Evolutionary conservation across 306 rosid species (phyloP).

Genomic region (Cucumis cinereus): DNA sequence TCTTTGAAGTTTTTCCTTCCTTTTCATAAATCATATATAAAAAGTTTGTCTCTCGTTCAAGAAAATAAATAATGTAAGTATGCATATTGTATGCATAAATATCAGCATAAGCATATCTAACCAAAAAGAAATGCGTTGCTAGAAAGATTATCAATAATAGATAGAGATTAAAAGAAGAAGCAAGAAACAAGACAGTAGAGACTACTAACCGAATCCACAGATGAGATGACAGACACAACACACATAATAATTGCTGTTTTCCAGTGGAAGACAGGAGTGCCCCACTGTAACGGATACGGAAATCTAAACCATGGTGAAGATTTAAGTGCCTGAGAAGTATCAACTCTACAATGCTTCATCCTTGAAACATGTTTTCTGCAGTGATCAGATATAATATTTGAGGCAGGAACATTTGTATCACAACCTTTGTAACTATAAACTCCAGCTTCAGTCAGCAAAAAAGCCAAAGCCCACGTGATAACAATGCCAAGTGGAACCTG

Average conservation of each 20-base stretch:
- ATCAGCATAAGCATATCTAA: neutral
- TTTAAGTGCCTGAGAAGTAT: conserved; percentile 66
- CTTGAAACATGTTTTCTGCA: conserved; percentile 88
- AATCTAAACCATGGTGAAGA: conserved; percentile 96
- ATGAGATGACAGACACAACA: conserved; percentile 76
- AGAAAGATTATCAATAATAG: neutral
- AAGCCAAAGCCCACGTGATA: conserved; percentile 91
- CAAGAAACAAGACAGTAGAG: neutral
- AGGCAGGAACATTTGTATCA: conserved; percentile 76
- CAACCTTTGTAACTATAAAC: conserved; percentile 84
- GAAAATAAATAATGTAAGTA: neutral
- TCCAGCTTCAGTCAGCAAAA: conserved; percentile 79
- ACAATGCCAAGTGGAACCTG: conserved; percentile 98
- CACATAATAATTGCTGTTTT: conserved; percentile 93
- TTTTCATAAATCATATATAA: neutral
- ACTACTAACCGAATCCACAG: conserved; percentile 91
- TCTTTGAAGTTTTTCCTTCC: neutral
- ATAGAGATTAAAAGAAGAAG: conserved; percentile 2
- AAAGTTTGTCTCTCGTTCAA: neutral
- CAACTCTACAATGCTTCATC: conserved; percentile 90
- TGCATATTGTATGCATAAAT: neutral
- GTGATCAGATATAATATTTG: conserved; percentile 73
- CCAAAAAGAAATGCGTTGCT: neutral
- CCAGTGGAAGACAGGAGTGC: conserved; percentile 96
- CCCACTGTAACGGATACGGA: conserved; percentile 98